Conservation (phyloP, 1,284 basidiomycete species). For the Rhodotorula glutinis region DNA sequence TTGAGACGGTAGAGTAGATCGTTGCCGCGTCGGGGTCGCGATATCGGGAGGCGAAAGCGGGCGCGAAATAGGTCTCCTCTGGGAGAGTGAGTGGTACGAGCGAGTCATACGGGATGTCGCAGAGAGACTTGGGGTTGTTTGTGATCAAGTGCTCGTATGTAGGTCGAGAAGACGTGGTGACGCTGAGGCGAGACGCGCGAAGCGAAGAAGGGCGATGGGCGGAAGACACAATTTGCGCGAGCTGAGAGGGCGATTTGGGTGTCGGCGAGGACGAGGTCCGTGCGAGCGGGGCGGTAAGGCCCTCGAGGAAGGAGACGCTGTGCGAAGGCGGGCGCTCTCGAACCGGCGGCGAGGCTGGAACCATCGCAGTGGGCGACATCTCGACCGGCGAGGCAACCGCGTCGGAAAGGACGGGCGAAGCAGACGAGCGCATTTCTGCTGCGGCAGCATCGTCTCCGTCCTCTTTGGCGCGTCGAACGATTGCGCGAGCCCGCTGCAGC, state of each 20-base stretch:
- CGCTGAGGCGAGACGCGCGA: slow-evolving; percentile 20
- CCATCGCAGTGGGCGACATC: not conserved
- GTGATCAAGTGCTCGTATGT: slow-evolving; percentile 10
- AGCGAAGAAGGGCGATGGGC: slow-evolving; percentile 33
- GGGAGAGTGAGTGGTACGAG: slow-evolving; percentile 74
- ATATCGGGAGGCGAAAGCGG: slow-evolving; percentile 46
- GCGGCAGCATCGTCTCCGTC: not conserved
- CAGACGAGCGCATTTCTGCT: slow-evolving; percentile 8
- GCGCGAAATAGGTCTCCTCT: slow-evolving; percentile 62
- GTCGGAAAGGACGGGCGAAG: not conserved
- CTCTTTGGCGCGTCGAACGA: slow-evolving; percentile 6
- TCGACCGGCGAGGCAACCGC: not conserved
- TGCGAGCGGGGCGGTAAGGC: slow-evolving; percentile 22
- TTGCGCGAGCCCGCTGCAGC: slow-evolving; percentile 21
- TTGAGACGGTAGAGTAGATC: slow-evolving; percentile 71
- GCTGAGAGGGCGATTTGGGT: slow-evolving; percentile 1
- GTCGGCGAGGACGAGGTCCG: slow-evolving; percentile 32
- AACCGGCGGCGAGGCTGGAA: slow-evolving; percentile 14
- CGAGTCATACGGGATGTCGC: slow-evolving; percentile 74
- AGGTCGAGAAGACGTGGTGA: slow-evolving; percentile 10
- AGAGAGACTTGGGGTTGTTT: slow-evolving; percentile 52
- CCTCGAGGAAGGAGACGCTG: slow-evolving; percentile 36
- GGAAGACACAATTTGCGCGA: slow-evolving; percentile 4
- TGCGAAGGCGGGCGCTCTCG: slow-evolving; percentile 12
- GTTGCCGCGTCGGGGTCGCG: slow-evolving; percentile 73